Conservation (phyloP, 129 eudicot genomes). For the Centella asiatica region DNA sequence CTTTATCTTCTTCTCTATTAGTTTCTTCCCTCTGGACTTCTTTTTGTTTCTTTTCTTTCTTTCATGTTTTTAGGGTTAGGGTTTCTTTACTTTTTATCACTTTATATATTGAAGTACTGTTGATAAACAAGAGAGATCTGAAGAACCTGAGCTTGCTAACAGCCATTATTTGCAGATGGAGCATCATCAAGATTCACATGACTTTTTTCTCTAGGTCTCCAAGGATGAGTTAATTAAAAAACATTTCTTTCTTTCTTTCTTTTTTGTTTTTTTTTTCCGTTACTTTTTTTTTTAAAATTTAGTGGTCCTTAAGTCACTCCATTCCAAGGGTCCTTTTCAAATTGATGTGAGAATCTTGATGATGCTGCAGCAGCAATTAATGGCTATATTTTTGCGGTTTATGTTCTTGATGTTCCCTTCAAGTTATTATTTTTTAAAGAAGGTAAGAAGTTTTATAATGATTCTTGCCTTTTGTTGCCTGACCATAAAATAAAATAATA, state of each 20-base stretch:
- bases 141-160: constrained; percentile 5
- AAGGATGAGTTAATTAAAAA: neutral
- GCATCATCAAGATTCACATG: constrained; percentile 73
- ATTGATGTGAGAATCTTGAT: constrained; percentile 61
- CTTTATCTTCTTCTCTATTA: neutral
- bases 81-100: constrained; percentile 5
- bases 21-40: neutral
- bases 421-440: neutral
- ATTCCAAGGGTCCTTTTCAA: constrained; percentile 16
- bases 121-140: constrained; percentile 3
- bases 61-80: constrained; percentile 11
- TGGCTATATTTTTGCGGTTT: constrained; percentile 13
- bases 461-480: too few species aligned
- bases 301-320: constrained; percentile 7
- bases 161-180: constrained; percentile 56
- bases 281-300: too few species aligned
- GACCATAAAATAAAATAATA: too few species aligned
- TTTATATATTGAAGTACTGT: neutral
- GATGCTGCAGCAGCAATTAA: constrained; percentile 75
- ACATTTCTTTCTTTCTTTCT: neutral
- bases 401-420: neutral
- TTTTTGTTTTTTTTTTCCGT: too few species aligned
- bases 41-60: neutral
- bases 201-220: constrained; percentile 30
- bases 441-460: neutral